Evolutionary conservation across 208 protist species (phyloP).

Genomic region (Leishmania amazonensis): DNA sequence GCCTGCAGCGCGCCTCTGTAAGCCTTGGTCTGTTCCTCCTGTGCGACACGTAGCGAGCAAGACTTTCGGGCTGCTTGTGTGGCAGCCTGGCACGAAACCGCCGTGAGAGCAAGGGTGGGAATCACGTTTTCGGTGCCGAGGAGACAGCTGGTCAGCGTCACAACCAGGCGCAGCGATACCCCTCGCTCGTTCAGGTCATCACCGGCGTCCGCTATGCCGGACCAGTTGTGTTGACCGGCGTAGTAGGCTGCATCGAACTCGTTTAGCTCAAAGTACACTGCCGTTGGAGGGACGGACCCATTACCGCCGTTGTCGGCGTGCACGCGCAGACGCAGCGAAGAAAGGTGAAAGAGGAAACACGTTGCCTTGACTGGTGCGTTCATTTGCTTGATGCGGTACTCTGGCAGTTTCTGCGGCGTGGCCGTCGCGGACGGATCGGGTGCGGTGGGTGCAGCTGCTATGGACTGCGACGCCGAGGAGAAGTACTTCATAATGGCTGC

Average conservation of each 20-base stretch:
- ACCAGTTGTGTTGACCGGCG: not conserved
- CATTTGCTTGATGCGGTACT: not conserved
- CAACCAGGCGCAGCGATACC: slow-evolving; percentile 6
- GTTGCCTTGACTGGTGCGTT: not conserved
- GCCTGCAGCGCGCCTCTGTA: slow-evolving; percentile 38
- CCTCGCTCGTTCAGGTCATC: not conserved
- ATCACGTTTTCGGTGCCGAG: slow-evolving; percentile 22
- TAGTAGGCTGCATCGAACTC: slow-evolving; percentile 19
- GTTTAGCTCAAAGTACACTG: slow-evolving; percentile 23
- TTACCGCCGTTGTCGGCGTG: slow-evolving; percentile 7
- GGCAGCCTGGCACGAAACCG: not conserved
- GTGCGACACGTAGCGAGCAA: slow-evolving; percentile 6
- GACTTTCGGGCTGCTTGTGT: not conserved
- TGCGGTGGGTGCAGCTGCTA: not conserved
- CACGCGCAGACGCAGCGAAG: slow-evolving; percentile 19
- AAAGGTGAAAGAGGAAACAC: slow-evolving; percentile 10
- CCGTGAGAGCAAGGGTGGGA: slow-evolving; percentile 15
- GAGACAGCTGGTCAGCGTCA: slow-evolving; percentile 21
- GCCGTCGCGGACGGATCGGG: not conserved
- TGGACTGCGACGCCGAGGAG: slow-evolving; percentile 17
- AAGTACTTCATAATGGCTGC: slow-evolving; percentile 7
- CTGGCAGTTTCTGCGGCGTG: not conserved
- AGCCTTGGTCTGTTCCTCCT: slow-evolving; percentile 7
- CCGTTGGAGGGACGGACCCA: not conserved
- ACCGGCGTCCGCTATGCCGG: not conserved